Percentiles rank a stretch among this genome's conserved stretches.
Conservation (phyloP, 2,329 filamentous ascomycete genomes). For the Arthroderma sp. region DNA sequence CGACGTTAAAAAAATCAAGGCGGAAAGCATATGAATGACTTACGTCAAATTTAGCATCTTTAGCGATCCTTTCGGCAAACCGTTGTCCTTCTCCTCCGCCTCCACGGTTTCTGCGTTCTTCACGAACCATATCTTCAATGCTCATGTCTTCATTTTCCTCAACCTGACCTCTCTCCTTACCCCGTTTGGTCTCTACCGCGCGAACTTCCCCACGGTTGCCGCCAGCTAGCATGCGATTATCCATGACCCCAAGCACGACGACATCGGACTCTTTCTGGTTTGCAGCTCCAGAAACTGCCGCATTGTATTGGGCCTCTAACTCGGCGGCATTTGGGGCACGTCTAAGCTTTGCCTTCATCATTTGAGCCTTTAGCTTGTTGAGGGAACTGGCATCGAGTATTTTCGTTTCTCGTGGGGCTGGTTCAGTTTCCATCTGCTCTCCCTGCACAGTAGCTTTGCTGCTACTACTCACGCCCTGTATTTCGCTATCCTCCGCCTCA, state of each 20-base stretch:
- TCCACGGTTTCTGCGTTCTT: conserved; percentile 74
- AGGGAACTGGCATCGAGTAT: conserved; percentile 63
- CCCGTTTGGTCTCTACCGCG: conserved; percentile 64
- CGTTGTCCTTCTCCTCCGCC: conserved; percentile 65
- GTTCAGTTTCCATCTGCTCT: conserved; percentile 45
- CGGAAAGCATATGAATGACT: conserved; percentile 15
- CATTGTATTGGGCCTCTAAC: conserved; percentile 74
- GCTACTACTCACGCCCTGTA: conserved; percentile 23
- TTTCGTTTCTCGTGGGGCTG: conserved; percentile 38
- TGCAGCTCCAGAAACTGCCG: conserved; percentile 53
- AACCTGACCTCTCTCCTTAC: conserved; percentile 70
- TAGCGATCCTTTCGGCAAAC: conserved; percentile 84
- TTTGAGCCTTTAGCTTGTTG: conserved; percentile 80
- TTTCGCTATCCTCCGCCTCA: conserved; percentile 20
- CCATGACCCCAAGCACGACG: conserved; percentile 74
- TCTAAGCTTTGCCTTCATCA: conserved; percentile 90
- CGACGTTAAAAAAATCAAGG: not conserved
- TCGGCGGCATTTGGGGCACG: conserved; percentile 61
- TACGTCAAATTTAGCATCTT: conserved; percentile 74
- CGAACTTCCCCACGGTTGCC: conserved; percentile 62
- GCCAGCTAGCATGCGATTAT: conserved; percentile 81
- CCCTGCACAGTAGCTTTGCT: conserved; percentile 41
- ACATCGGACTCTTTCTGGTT: conserved; percentile 51
- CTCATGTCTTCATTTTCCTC: conserved; percentile 91
- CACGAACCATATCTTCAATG: conserved; percentile 92